Evolutionary conservation across 805 yeast genomes (phyloP), one percentile per base, ranked within the genome.

Genomic region (Cyberlindnera amylophila): DNA sequence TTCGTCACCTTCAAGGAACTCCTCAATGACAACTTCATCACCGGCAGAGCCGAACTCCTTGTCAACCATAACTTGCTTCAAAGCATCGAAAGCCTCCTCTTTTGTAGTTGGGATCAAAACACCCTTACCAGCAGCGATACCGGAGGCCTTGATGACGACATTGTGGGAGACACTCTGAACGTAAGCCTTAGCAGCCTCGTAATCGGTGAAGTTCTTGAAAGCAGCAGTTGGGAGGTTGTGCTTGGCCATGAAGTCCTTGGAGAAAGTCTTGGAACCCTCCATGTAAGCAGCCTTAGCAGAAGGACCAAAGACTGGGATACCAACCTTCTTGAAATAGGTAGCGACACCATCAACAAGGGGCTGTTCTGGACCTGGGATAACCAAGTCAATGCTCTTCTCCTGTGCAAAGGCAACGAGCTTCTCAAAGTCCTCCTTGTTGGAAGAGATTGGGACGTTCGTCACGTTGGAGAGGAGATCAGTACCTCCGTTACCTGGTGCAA

Each of bases 91-190:
- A 2, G 98, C 98, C 70, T 93, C 98, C 51, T 84, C 77, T 54
- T 80, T 82, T 45, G 77, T 74, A 42, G 79, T 73, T 43, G 99
- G 99, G 57, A 93, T 90, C 64, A 93, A 70, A 15, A 93, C 99
- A 57, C 99, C 99, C 67, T 93, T 93, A 51, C 99, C 99, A 27
- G 95, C 99, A 41, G 99, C 99, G 53, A 93, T 79, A 44, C 99
- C 99, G 43, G 91, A 89, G 16, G 99, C 99, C 70, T 93, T 93
- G 63, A 93, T 81, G 33, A 93, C 99, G 31, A 93, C 80, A 44
- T 82, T 79, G 65, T 83, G 82, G 59, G 80, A 77, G 29, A 82
- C 75, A 33, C 74, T 59, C 45, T 73, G 71, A 44, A 91, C 73
- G 63, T 86, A 89, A 33, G 72, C 66, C 60, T 72, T 79, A 14